Conservation (phyloP, 1,139 yeast species). For the Debaryomyces sp. region DNA sequence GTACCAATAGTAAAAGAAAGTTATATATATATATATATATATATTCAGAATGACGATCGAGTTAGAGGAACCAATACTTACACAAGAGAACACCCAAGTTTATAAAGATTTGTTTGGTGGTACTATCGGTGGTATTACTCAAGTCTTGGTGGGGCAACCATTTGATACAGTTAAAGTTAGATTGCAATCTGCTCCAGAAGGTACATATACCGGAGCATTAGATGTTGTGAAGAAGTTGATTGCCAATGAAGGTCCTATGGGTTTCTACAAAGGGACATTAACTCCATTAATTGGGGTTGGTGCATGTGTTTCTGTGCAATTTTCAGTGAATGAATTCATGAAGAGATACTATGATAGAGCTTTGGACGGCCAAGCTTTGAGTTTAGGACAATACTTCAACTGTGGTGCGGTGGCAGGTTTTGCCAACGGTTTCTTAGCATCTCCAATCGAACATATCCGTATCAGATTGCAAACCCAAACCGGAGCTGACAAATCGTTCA, state of each 20-base stretch:
- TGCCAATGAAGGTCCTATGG: slow-evolving; percentile 73
- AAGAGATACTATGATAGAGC: slow-evolving; percentile 64
- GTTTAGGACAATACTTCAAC: slow-evolving; percentile 63
- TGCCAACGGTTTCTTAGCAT: slow-evolving; percentile 83
- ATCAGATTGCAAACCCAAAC: slow-evolving; percentile 88
- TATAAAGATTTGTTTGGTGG: slow-evolving; percentile 85
- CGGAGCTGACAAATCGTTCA: slow-evolving; percentile 45
- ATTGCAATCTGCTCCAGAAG: slow-evolving; percentile 80
- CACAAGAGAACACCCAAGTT: slow-evolving; percentile 54
- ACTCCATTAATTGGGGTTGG: slow-evolving; percentile 91
- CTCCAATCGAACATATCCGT: slow-evolving; percentile 93
- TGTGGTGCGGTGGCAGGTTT: slow-evolving; percentile 90
- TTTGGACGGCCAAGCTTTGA: slow-evolving; percentile 43
- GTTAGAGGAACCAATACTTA: slow-evolving; percentile 49
- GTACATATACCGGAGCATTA: slow-evolving; percentile 70
- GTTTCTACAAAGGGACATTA: slow-evolving; percentile 87
- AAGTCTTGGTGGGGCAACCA: slow-evolving; percentile 94
- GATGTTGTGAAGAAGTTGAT: slow-evolving; percentile 75
- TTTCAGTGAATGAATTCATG: slow-evolving; percentile 91
- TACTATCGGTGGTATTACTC: slow-evolving; percentile 92
- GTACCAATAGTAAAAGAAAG: background rate
- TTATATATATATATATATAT: background rate
- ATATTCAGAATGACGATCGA: slow-evolving; percentile 38
- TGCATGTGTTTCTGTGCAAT: slow-evolving; percentile 82
- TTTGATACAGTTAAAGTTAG: slow-evolving; percentile 94